Base-by-base conservation (phyloP, 495 filamentous ascomycete species). In the Symbiotaphrina buchneri region DNA sequence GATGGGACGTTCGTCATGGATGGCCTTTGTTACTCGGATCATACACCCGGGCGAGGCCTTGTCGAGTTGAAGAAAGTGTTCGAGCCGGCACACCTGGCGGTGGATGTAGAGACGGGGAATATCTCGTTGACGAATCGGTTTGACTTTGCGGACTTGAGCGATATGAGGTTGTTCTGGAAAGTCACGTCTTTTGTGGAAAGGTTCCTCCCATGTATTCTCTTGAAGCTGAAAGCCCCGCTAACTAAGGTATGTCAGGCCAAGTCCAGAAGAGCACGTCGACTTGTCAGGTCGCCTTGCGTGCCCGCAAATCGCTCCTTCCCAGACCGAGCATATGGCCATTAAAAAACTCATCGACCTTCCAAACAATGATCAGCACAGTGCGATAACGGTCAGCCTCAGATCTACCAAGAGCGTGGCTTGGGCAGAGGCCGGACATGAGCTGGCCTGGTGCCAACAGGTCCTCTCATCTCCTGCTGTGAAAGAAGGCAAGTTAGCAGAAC, bases 1-100 rank as follows among this genome's bases (percentile, higher is more conserved):
- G 69, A 74, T 34, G 56, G 54, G 3, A 66, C 56, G 18, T 77
- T 75, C 41, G 63, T 72, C 27, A 64, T 74, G 54, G 71, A 74
- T 39, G 73, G 72, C n/a, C 47, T 77, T 3, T 45, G 61, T 5
- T 50, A 54, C 40, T 65, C 58, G 6, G 56, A 61, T 18, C 69
- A 75, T 38, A 55, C 50, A 0, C 67, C 72, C 4, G 61, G 51
- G 0, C 71, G 66, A 0, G 71, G 66, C 0, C 30, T 75, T 14
- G 36, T 54, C 6, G 71, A 78, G 45, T 57, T 63, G 14, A 66
- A 68, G 35, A 74, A 71, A 42, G 63, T 56, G 6, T 53, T 70
- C 27, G 53, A 68, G 29, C 71, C 71, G 0, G 49, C 71, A n/a
- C 41, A 47, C 27, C 23, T 56, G 6, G 19, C 40, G 6, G 37